These are phyloP conservation scores for Nitzschia palea DNA, from an alignment of 108 stramenopile genomes.

Conservation along the genomic window DNA sequence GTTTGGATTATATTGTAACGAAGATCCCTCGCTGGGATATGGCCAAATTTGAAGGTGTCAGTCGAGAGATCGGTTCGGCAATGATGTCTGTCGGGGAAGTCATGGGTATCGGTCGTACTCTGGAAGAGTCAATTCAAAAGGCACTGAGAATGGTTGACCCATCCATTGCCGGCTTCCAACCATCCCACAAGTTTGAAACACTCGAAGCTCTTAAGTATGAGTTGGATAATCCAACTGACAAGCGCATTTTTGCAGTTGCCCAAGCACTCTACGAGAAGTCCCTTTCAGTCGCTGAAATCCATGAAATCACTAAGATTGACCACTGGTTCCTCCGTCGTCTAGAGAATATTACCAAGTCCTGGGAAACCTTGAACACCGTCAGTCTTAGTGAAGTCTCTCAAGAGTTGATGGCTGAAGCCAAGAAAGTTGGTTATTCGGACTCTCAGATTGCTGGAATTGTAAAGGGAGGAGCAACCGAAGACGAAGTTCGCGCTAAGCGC, in stretches of 20 bases:
- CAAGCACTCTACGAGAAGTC: slow-evolving; percentile 87
- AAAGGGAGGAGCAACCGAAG: slow-evolving; percentile 61
- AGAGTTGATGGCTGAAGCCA: slow-evolving; percentile 73
- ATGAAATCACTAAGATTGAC: slow-evolving; percentile 95
- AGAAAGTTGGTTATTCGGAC: slow-evolving; percentile 95
- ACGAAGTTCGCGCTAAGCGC: slow-evolving; percentile 70
- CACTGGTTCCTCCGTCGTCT: slow-evolving; percentile 96
- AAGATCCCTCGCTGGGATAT: slow-evolving; percentile 99
- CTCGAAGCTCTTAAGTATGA: slow-evolving; percentile 72
- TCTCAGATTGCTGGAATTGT: slow-evolving; percentile 77
- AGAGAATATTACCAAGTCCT: slow-evolving; percentile 81
- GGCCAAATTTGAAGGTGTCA: slow-evolving; percentile 92
- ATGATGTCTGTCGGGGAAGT: slow-evolving; percentile 99
- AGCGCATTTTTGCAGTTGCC: slow-evolving; percentile 91
- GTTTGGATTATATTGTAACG: slow-evolving; percentile 97
- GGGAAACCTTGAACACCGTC: slow-evolving; percentile 47
- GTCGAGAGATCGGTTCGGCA: slow-evolving; percentile 91
- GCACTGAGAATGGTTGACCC: slow-evolving; percentile 98
- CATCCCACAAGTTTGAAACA: slow-evolving; percentile 43
- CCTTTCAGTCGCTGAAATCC: slow-evolving; percentile 85
- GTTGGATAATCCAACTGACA: slow-evolving; percentile 85
- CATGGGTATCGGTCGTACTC: slow-evolving; percentile 97
- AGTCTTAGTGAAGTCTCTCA: slow-evolving; percentile 46
- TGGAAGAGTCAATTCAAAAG: slow-evolving; percentile 98
- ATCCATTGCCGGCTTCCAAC: slow-evolving; percentile 78